These are phyloP conservation scores for Trichoderma sp. DNA, from an alignment of 2,329 filamentous ascomycete species.

Conservation along the genomic window DNA sequence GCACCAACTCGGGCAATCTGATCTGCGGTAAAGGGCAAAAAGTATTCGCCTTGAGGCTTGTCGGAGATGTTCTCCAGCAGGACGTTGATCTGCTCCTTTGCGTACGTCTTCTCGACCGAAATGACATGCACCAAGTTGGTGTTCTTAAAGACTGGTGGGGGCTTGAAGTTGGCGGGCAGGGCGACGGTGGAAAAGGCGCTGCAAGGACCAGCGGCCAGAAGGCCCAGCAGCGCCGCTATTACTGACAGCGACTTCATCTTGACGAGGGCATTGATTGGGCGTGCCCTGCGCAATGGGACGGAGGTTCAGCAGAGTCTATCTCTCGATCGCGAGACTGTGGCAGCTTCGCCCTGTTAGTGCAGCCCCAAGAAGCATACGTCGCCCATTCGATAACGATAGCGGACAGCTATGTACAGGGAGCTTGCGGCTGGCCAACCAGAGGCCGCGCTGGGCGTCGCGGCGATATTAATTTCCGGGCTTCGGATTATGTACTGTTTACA, in stretches of 20 bases:
- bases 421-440: conserved; percentile 29
- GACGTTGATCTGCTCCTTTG: conserved; percentile 89
- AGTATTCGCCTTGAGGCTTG: conserved; percentile 84
- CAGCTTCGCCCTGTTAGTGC: conserved; percentile 21
- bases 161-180: conserved; percentile 68
- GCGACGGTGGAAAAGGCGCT: conserved; percentile 53
- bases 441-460: conserved; percentile 3
- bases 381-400: conserved; percentile 32
- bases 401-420: conserved; percentile 25
- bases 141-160: conserved; percentile 91
- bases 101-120: conserved; percentile 90
- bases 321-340: conserved; percentile 19
- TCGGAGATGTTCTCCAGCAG: conserved; percentile 83
- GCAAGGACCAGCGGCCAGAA: conserved; percentile 48
- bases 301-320: conserved; percentile 19
- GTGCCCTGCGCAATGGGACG: conserved; percentile 25
- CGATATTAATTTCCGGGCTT: conserved; percentile 17
- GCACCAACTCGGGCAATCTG: conserved; percentile 76
- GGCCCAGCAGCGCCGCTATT: conserved; percentile 57
- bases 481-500: neutral
- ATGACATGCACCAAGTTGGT: conserved; percentile 84
- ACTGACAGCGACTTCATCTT: conserved; percentile 45
- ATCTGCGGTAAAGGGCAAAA: conserved; percentile 75
- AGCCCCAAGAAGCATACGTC: conserved; percentile 37
- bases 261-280: conserved; percentile 35